Conservation (phyloP, 2,329 filamentous ascomycete species). For the Cordyceps cateniannulata region DNA sequence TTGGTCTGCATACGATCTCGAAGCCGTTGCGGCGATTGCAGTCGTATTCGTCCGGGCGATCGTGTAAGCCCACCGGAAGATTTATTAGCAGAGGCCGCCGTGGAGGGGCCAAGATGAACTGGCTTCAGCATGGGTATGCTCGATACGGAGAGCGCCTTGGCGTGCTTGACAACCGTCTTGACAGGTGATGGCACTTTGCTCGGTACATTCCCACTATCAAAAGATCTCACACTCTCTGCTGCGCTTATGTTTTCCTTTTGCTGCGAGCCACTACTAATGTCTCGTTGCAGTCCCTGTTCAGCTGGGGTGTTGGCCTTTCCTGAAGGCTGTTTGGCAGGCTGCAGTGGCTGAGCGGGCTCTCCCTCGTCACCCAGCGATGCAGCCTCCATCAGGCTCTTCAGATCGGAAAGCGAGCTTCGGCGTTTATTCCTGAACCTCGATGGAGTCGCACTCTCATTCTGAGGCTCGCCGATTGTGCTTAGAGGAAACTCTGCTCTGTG, state of each 20-base stretch:
- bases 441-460: conserved; percentile 31
- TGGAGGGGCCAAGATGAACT: conserved; percentile 23
- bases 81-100: conserved; percentile 19
- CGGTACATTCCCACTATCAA: neutral
- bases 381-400: conserved; percentile 62
- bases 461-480: conserved; percentile 55
- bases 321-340: conserved; percentile 46
- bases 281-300: conserved; percentile 41
- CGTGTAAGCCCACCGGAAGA: conserved; percentile 14
- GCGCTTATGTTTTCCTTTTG: conserved; percentile 42
- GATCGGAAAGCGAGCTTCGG: conserved; percentile 84
- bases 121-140: conserved; percentile 49
- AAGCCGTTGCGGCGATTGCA: conserved; percentile 67
- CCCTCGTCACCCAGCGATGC: conserved; percentile 41
- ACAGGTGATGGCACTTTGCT: conserved; percentile 17
- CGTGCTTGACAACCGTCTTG: conserved; percentile 25
- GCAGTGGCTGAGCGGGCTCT: conserved; percentile 40
- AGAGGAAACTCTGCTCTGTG: conserved; percentile 49
- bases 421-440: conserved; percentile 65
- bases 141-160: conserved; percentile 46
- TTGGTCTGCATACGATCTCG: conserved; percentile 82
- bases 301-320: conserved; percentile 50
- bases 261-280: conserved; percentile 28
- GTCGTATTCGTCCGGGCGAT: conserved; percentile 48
- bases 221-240: conserved; percentile 9